A percentile compares a stretch with the other conserved stretches of the same genome.
Evolutionary conservation across 352 stramenopile species (phyloP).

Genomic region (Phytophthora litchii): DNA sequence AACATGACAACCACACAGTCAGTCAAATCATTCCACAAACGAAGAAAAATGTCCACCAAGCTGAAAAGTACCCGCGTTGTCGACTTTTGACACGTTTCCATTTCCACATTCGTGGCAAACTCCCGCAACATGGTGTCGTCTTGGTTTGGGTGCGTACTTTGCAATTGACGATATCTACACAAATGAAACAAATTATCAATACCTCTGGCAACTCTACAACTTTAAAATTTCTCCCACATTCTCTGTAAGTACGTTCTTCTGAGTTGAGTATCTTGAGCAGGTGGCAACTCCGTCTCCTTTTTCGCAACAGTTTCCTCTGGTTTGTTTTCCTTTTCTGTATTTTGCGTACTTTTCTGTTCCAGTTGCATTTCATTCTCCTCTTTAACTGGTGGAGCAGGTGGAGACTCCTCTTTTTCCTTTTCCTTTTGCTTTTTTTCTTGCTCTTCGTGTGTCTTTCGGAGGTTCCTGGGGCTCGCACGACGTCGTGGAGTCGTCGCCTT

Average conservation of each 20-base stretch:
- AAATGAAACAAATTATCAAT: constrained; percentile 9
- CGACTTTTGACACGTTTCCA: constrained; percentile 61
- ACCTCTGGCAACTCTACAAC: background rate
- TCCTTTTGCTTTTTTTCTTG: constrained; percentile 17
- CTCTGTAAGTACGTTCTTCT: constrained; percentile 36
- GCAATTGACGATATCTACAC: constrained; percentile 66
- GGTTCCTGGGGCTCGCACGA: constrained; percentile 26
- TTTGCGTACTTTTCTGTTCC: constrained; percentile 1
- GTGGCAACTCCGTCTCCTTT: constrained; percentile 13
- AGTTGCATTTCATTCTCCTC: constrained; percentile 6
- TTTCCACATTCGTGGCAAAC: constrained; percentile 72
- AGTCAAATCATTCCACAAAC: constrained; percentile 22
- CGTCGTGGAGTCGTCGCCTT: constrained; percentile 33
- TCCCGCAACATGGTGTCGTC: constrained; percentile 55
- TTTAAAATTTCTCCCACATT: constrained; percentile 26
- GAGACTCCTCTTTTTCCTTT: background rate
- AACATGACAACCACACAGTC: constrained; percentile 3
- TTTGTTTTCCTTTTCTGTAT: constrained; percentile 4
- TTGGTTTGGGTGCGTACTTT: constrained; percentile 61
- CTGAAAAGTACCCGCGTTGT: constrained; percentile 39
- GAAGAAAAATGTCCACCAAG: constrained; percentile 13
- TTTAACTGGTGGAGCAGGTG: background rate
- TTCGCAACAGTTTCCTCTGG: constrained; percentile 2
- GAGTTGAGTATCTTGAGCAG: constrained; percentile 30
- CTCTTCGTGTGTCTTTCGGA: constrained; percentile 23